phyloP scores from a whole-genome alignment of 768 basidiomycete genomes.

The Naematelia encephala region DNA sequence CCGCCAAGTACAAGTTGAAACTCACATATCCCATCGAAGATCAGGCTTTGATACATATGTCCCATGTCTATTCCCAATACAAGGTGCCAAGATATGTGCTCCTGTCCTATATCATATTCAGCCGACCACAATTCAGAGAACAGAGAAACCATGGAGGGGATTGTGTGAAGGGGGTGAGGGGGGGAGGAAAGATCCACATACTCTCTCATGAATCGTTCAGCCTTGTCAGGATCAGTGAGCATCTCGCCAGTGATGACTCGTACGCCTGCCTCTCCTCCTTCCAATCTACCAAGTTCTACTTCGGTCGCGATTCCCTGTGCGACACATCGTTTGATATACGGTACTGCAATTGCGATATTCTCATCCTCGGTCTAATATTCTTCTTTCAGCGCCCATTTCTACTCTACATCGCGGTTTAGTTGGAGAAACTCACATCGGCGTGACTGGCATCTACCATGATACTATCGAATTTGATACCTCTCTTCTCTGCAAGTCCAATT shows the following conservation, averaged over 20 bases:
- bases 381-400: neutral
- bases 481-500: slow-evolving; percentile 47
- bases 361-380: slow-evolving; percentile 36
- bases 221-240: slow-evolving; percentile 49
- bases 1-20: neutral
- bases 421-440: slow-evolving; percentile 36
- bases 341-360: slow-evolving; percentile 47
- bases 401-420: too few species aligned
- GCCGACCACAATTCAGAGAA: too few species aligned
- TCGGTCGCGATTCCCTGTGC: slow-evolving; percentile 49
- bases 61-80: slow-evolving; percentile 50
- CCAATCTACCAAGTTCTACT: slow-evolving; percentile 51
- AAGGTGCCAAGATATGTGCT: slow-evolving; percentile 51
- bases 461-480: slow-evolving; percentile 50
- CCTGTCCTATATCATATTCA: slow-evolving; percentile 35
- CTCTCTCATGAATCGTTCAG: slow-evolving; percentile 50
- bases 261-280: slow-evolving; percentile 48
- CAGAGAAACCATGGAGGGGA: too few species aligned
- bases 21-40: neutral
- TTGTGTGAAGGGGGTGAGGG: neutral
- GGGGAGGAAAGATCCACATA: slow-evolving; percentile 12
- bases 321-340: slow-evolving; percentile 48
- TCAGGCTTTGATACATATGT: slow-evolving; percentile 46
- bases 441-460: slow-evolving; percentile 53
- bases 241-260: slow-evolving; percentile 49